Percentiles rank a stretch among this genome's conserved stretches.
These are phyloP conservation scores for Volvox carteri DNA, from an alignment of 163 green algal species.

Conservation along the genomic window DNA sequence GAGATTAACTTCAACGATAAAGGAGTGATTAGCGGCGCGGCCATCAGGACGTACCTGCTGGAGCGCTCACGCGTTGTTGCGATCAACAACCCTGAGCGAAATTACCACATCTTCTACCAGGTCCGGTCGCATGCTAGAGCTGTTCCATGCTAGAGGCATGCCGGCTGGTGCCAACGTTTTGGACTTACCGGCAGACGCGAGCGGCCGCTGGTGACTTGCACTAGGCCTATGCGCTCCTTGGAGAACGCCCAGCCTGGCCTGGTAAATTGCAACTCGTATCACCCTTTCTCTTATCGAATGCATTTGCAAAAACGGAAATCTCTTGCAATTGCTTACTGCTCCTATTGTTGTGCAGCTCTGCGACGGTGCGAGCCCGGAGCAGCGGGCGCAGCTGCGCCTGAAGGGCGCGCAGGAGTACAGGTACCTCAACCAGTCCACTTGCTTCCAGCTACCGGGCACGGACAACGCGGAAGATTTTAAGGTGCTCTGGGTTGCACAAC, in stretches of 20 bases:
- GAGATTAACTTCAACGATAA: slow-evolving; percentile 98
- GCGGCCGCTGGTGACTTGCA: no score
- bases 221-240: no score
- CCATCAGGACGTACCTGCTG: slow-evolving; percentile 98
- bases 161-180: no score
- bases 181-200: no score
- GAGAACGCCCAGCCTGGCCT: no score
- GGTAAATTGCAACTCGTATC: no score
- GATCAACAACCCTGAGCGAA: slow-evolving; percentile 96
- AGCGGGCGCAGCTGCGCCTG: slow-evolving; percentile 82
- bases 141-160: no score
- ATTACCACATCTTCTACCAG: slow-evolving; percentile 99
- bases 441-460: slow-evolving; percentile 92
- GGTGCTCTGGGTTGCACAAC: slow-evolving; percentile 61
- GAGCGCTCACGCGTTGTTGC: slow-evolving; percentile 95
- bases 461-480: slow-evolving; percentile 96
- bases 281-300: no score
- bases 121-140: slow-evolving; percentile 64
- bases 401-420: slow-evolving; percentile 84
- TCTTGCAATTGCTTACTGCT: no score
- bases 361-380: slow-evolving; percentile 87
- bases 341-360: slow-evolving; percentile 80
- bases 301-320: no score
- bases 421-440: slow-evolving; percentile 95
- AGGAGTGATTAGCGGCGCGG: slow-evolving; percentile 94